Evolutionary conservation across 805 yeast genomes (phyloP), one percentile per base, ranked within the genome.

Genomic region (Candida berthetii): DNA sequence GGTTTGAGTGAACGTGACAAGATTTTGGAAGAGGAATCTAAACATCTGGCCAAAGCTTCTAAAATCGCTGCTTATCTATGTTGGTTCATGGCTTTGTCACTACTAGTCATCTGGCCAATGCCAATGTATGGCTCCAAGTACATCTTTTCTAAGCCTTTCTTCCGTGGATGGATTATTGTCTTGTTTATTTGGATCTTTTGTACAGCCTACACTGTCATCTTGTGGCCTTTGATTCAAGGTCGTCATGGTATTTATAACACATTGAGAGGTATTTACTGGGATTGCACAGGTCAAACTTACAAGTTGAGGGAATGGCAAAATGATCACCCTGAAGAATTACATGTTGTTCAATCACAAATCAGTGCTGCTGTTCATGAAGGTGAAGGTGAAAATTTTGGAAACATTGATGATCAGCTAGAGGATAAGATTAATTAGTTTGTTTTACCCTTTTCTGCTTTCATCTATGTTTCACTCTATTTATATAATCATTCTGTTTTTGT

Each of bases 111-210:
- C 25, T 87, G 95, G 93, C 96, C 96, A 54, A 85, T 88, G 88
- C 96, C 96, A 49, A 82, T 89, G 93, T 88, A 82, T 60, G 96
- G 96, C 27, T 57, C 82, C 4, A 72, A 75, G 3, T 88, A 88
- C 56, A 69, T 88, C 33, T 89, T 88, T 63, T 77, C 86, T 40
- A 80, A 76, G 60, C 62, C 60, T 42, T 86, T 86, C 65, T 89
- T 88, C 62, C 85, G 93, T 7, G 96, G 96, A 36, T 89, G 96
- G 96, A 75, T 89, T 38, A 78, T 72, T 31, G 95, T 88, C 25
- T 79, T 82, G 44, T 77, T 89, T 40, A 78, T 87, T 44, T 88
- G 96, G 96, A 65, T 86, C 29, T 86, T 85, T 64, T 68, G 74
- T 52, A 74, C 84, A 31, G 79, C 78, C 0, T 71, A 72, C 46